These are phyloP conservation scores for Inonotus obliquus DNA, from an alignment of 1,284 basidiomycete species.

Conservation along the genomic window DNA sequence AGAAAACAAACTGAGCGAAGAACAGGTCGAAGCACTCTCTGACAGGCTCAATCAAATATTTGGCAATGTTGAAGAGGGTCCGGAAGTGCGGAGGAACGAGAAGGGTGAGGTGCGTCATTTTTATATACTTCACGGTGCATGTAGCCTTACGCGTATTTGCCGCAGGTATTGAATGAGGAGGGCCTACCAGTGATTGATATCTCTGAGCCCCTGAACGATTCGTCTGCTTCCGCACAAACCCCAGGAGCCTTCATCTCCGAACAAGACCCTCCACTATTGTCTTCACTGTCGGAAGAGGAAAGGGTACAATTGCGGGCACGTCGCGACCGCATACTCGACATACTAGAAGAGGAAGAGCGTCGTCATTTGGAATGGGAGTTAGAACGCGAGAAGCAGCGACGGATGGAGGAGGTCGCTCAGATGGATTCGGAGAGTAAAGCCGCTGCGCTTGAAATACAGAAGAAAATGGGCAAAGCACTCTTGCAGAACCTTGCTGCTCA, in stretches of 20 bases:
- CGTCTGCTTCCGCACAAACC: slow-evolving; percentile 15
- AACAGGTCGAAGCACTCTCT: slow-evolving; percentile 50
- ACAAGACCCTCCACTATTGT: slow-evolving; percentile 44
- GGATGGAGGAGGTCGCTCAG: slow-evolving; percentile 38
- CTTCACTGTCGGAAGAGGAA: slow-evolving; percentile 42
- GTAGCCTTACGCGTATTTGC: slow-evolving; percentile 20
- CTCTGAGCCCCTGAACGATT: slow-evolving; percentile 44
- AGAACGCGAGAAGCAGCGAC: slow-evolving; percentile 39
- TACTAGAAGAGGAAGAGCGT: slow-evolving; percentile 66
- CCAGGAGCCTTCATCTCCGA: slow-evolving; percentile 26
- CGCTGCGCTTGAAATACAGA: slow-evolving; percentile 57
- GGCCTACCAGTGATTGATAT: slow-evolving; percentile 76
- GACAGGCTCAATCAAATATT: slow-evolving; percentile 57
- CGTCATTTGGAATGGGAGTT: slow-evolving; percentile 38
- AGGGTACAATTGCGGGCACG: slow-evolving; percentile 40
- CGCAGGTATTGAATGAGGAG: slow-evolving; percentile 68
- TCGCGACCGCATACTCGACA: slow-evolving; percentile 59
- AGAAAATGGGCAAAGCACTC: slow-evolving; percentile 71
- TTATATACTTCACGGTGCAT: neutral
- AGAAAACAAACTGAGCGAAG: slow-evolving; percentile 37
- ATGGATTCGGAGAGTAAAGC: slow-evolving; percentile 49
- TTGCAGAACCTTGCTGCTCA: slow-evolving; percentile 42
- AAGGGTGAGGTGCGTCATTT: slow-evolving; percentile 54
- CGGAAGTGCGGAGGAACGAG: slow-evolving; percentile 40
- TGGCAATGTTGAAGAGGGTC: slow-evolving; percentile 38